Evolutionary conservation across 495 filamentous ascomycete genomes (phyloP), one percentile per base, ranked within the genome.

Genomic region (Apiosordaria backusii): DNA sequence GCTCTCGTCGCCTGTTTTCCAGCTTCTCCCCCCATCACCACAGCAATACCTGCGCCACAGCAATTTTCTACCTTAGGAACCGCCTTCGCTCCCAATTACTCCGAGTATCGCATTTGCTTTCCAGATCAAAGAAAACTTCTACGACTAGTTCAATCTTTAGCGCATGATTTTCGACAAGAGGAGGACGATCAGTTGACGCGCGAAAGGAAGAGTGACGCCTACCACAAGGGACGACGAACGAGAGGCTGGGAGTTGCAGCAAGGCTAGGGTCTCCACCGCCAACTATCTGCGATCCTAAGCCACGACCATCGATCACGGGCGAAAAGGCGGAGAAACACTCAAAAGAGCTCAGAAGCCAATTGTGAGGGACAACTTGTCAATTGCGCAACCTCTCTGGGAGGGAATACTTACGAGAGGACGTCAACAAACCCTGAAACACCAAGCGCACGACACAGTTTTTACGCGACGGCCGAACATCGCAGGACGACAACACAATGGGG

Each of bases 401-500:
- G 16, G 16, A 6, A 15, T 13, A 6, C 10, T 7, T 7, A 18
- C 57, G 57, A 59, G 22, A 59, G 57, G 57, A 4, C 35, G 16
- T 15, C 35, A 15, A 45, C 35, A 45, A 13, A 45, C 1, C 13
- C 35, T 45, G 35, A 45, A 45, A 45, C 35, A 45, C 35, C 35
- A 45, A 45, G 3, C 5, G 3, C 35, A 7, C 35, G 35, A 45
- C 9, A 45, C 35, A 45, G 16, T 45, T 45, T 18, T 15, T 45
- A 45, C 50, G 64, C 63, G 50, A 63, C 64, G 35, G 29, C 10
- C 29, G 10, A 10, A 35, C 5, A 35, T 35, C 29, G 29, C 29
- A 35, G 6, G 29, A 35, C 29, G 10, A 45, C 35, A 45, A 45
- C 35, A 45, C 35, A 71, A 85, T 86, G 84, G 84, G 84, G 70